phyloP scores from a whole-genome alignment of 192 early-diverging fungal species.

The Polychytrium aggregatum region DNA sequence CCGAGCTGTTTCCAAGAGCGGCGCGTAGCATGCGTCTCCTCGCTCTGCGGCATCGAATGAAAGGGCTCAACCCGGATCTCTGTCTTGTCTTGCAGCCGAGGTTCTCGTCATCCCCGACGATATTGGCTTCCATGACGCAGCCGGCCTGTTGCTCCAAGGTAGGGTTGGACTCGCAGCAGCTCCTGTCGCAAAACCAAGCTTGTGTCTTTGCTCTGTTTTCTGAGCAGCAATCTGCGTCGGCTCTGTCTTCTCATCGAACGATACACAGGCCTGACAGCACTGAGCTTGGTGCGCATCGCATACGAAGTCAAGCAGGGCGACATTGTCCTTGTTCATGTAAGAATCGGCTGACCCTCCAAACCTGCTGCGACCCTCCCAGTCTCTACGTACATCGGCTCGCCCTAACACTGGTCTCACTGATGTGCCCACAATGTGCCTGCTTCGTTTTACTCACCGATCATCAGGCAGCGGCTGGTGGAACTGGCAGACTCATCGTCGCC shows the following conservation, averaged over 20 bases:
- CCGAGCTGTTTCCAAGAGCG: constrained; percentile 23
- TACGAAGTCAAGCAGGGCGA: constrained; percentile 63
- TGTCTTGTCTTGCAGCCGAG: constrained; percentile 1
- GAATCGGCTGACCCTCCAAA: background rate
- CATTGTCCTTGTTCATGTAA: constrained; percentile 65
- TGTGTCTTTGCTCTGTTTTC: no score
- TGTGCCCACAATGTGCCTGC: no score
- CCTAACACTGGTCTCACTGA: no score
- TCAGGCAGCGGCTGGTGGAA: constrained; percentile 78
- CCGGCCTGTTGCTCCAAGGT: constrained; percentile 65
- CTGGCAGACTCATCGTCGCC: constrained; percentile 71
- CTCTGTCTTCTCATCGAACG: no score
- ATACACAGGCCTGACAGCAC: constrained; percentile 65
- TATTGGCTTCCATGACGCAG: constrained; percentile 46
- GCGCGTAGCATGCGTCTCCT: constrained; percentile 12
- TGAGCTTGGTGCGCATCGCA: constrained; percentile 53
- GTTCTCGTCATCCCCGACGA: constrained; percentile 26
- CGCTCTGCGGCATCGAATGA: no score
- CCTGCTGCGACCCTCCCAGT: no score
- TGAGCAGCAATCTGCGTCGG: no score
- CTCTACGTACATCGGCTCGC: no score
- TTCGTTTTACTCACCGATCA: background rate
- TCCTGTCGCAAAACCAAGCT: constrained; percentile 7
- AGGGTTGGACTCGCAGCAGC: no score
- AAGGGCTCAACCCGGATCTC: no score